Conservation (phyloP, 2,329 filamentous ascomycete species). For the Botrytis cinerea region DNA sequence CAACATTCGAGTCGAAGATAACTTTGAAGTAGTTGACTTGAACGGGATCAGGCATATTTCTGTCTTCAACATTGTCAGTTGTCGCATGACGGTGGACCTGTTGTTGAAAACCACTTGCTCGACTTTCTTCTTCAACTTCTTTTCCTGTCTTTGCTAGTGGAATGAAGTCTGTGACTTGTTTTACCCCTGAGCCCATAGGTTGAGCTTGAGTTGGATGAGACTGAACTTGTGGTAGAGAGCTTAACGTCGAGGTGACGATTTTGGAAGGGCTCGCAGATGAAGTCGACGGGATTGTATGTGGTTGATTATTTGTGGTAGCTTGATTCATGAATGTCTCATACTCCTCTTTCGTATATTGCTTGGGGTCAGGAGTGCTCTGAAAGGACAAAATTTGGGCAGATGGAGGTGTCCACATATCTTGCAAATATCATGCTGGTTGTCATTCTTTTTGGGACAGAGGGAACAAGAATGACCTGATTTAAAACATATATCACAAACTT, state of each 20-base stretch:
- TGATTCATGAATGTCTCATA: not conserved
- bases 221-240: not conserved
- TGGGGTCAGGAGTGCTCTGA: too few species aligned
- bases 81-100: not conserved
- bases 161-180: not conserved
- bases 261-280: not conserved
- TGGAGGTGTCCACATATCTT: too few species aligned
- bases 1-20: not conserved
- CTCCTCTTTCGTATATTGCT: not conserved
- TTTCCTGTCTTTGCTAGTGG: not conserved
- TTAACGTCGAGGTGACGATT: not conserved
- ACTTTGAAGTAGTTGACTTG: slow-evolving; percentile 40
- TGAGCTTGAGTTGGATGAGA: not conserved
- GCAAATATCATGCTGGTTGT: too few species aligned
- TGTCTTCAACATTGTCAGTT: not conserved
- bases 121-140: not conserved
- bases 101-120: not conserved
- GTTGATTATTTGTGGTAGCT: too few species aligned
- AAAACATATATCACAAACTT: too few species aligned
- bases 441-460: too few species aligned
- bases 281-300: not conserved
- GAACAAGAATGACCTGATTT: too few species aligned
- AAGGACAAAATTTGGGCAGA: too few species aligned
- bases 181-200: not conserved
- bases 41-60: not conserved